These are phyloP conservation scores for Paraconiothyrium brasiliense DNA, from an alignment of 2,329 filamentous ascomycete genomes.

Conservation along the genomic window DNA sequence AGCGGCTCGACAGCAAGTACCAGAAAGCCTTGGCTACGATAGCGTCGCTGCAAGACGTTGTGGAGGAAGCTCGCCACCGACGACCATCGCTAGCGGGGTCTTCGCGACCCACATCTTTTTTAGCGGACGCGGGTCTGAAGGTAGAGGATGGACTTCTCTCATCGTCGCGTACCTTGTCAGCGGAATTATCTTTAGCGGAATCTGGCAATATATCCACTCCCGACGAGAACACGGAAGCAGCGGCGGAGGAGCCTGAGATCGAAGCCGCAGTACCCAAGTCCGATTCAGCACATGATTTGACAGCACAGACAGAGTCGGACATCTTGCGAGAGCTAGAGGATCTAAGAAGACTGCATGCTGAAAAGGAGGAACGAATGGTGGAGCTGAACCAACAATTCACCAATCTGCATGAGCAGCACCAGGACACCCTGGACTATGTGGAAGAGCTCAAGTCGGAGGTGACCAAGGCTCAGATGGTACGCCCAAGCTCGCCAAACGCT, in stretches of 20 bases:
- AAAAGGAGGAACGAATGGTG: slow-evolving; percentile 79
- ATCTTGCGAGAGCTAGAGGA: slow-evolving; percentile 71
- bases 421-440: slow-evolving; percentile 82
- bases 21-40: slow-evolving; percentile 85
- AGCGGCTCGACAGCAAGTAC: slow-evolving; percentile 86
- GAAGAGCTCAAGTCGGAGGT: slow-evolving; percentile 91
- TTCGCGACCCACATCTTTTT: slow-evolving; percentile 79
- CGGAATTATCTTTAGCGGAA: slow-evolving; percentile 89
- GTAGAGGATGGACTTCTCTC: slow-evolving; percentile 73
- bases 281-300: slow-evolving; percentile 16
- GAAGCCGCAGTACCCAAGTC: slow-evolving; percentile 54
- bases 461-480: slow-evolving; percentile 73
- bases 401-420: slow-evolving; percentile 84
- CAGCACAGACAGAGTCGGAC: slow-evolving; percentile 25
- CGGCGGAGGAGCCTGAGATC: slow-evolving; percentile 69
- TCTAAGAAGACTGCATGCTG: slow-evolving; percentile 73
- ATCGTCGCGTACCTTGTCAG: slow-evolving; percentile 90
- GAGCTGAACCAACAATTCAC: slow-evolving; percentile 80
- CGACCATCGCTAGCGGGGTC: slow-evolving; percentile 62
- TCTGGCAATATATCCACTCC: slow-evolving; percentile 57
- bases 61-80: slow-evolving; percentile 79
- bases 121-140: slow-evolving; percentile 76
- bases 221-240: slow-evolving; percentile 60
- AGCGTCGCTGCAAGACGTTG: slow-evolving; percentile 83
- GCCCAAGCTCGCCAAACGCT: slow-evolving; percentile 70